These are phyloP conservation scores for Climacium dendroides DNA, from an alignment of 225 moss, liverwort and hornwort species.

Conservation along the genomic window DNA sequence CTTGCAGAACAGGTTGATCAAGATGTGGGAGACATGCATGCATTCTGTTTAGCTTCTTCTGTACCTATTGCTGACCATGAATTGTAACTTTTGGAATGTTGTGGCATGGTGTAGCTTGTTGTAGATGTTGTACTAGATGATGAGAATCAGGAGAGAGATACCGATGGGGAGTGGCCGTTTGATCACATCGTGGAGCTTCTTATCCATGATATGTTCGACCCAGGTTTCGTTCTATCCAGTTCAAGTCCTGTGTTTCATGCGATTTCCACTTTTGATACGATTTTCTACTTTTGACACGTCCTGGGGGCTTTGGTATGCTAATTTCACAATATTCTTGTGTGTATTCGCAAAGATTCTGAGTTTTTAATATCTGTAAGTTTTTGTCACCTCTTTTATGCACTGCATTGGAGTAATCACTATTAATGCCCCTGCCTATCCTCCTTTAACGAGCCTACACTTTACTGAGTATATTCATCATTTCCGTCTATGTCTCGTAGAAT, in stretches of 20 bases:
- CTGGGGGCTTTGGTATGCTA: neutral
- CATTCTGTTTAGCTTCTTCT: neutral
- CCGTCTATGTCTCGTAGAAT: neutral
- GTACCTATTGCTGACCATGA: neutral
- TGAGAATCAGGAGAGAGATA: constrained; percentile 48
- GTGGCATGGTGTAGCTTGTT: constrained; percentile 52
- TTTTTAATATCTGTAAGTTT: neutral
- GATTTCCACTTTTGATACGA: neutral
- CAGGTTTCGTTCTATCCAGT: constrained; percentile 40
- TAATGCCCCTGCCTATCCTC: neutral
- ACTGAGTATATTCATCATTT: neutral
- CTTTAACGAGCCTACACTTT: neutral
- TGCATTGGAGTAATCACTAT: neutral
- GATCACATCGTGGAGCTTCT: constrained; percentile 73
- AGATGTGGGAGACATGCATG: neutral
- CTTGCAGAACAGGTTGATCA: neutral
- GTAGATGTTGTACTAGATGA: constrained; percentile 77
- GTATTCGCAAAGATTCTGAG: neutral
- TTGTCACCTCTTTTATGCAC: neutral
- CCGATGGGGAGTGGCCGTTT: constrained; percentile 81
- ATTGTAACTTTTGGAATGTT: constrained; percentile 2
- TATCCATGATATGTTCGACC: constrained; percentile 86
- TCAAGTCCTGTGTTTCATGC: neutral
- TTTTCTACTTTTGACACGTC: neutral
- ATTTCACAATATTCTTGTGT: neutral